Conservation (phyloP, 73 alveolate species). For the Paramecium sexaurelia region DNA sequence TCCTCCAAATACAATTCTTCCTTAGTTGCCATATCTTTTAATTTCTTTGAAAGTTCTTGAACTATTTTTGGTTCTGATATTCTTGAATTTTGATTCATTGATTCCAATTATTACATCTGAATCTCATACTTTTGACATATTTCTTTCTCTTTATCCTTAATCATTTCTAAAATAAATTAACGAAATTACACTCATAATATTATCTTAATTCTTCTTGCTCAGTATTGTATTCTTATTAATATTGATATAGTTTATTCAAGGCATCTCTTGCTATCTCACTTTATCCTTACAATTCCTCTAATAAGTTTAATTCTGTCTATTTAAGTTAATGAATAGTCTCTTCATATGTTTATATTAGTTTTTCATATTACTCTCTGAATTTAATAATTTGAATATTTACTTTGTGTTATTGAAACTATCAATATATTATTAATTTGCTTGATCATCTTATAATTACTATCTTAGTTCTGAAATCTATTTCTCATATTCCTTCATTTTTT, state of each 20-base stretch:
- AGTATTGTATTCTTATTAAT: slow-evolving; percentile 12
- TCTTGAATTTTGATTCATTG: not conserved
- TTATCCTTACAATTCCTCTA: slow-evolving; percentile 22
- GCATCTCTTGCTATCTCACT: slow-evolving; percentile 36
- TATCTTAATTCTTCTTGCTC: not conserved
- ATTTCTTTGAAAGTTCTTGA: not conserved
- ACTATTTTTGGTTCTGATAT: not conserved
- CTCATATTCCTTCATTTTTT: slow-evolving; percentile 52
- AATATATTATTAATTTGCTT: not conserved
- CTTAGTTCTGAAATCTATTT: slow-evolving; percentile 25
- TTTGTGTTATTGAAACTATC: slow-evolving; percentile 18
- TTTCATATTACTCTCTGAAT: slow-evolving; percentile 22
- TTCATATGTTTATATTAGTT: slow-evolving; percentile 35
- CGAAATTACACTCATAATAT: not conserved
- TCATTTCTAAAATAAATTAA: not conserved
- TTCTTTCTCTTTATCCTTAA: not conserved
- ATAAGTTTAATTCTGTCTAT: slow-evolving; percentile 15
- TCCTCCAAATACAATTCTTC: slow-evolving; percentile 45
- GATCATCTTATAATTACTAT: slow-evolving; percentile 9
- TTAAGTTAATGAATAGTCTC: slow-evolving; percentile 15
- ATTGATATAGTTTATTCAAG: slow-evolving; percentile 15
- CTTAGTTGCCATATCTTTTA: not conserved
- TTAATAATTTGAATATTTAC: not conserved
- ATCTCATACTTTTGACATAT: not conserved
- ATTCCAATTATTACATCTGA: not conserved